Conservation (phyloP, 768 basidiomycete species). For the Hygrocybe punicea region DNA sequence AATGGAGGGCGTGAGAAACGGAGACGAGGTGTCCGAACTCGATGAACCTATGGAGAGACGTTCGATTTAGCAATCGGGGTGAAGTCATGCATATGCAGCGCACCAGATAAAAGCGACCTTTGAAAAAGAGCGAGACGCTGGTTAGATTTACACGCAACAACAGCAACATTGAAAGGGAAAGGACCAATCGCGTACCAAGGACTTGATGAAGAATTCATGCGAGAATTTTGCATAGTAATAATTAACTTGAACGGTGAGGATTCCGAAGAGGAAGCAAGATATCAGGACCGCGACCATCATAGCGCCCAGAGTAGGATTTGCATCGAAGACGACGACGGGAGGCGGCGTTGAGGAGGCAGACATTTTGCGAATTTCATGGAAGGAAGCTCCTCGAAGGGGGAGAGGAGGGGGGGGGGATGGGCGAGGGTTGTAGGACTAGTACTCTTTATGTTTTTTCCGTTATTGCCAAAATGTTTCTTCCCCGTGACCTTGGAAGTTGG, state of each 20-base stretch:
- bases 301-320: constrained; percentile 21
- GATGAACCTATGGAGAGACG: constrained; percentile 17
- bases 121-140: no score
- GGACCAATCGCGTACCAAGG: constrained; percentile 13
- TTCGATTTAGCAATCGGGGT: background rate
- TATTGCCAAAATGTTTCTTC: no score
- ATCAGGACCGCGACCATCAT: constrained; percentile 25
- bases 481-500: no score
- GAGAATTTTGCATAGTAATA: constrained; percentile 22
- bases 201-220: constrained; percentile 21
- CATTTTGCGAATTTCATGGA: no score
- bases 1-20: constrained; percentile 27
- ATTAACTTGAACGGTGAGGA: constrained; percentile 24
- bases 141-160: background rate
- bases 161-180: background rate
- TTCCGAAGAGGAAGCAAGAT: constrained; percentile 26
- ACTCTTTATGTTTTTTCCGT: no score
- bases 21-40: constrained; percentile 29
- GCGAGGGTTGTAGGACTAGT: no score
- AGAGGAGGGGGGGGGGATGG: no score
- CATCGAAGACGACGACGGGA: background rate
- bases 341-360: background rate
- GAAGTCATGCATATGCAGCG: no score
- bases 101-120: no score
- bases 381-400: no score